Conservation (phyloP, 352 stramenopile genomes). For the Bremia lactucae region DNA sequence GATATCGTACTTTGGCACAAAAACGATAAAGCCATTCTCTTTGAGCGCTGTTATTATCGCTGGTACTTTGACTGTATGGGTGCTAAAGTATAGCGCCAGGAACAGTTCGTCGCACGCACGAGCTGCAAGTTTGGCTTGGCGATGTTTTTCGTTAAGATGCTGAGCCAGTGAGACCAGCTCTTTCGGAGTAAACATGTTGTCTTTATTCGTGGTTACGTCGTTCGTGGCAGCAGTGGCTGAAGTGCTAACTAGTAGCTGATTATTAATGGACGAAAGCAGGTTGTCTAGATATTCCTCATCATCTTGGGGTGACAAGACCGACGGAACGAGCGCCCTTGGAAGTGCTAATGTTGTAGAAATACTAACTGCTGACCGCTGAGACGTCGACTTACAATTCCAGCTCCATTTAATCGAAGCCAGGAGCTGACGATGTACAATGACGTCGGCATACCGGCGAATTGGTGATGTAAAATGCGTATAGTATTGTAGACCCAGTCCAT, state of each 20-base stretch:
- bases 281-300: slow-evolving; percentile 56
- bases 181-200: slow-evolving; percentile 34
- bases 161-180: slow-evolving; percentile 74
- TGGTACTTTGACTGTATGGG: slow-evolving; percentile 65
- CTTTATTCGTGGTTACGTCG: slow-evolving; percentile 6
- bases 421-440: slow-evolving; percentile 87
- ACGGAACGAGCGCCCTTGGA: slow-evolving; percentile 38
- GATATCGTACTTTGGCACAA: slow-evolving; percentile 88
- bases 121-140: slow-evolving; percentile 82
- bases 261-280: slow-evolving; percentile 52
- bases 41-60: slow-evolving; percentile 86
- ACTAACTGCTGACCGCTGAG: background rate
- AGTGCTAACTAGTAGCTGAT: slow-evolving; percentile 30
- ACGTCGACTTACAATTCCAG: background rate
- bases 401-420: slow-evolving; percentile 38
- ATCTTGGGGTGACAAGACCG: slow-evolving; percentile 41
- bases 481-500: slow-evolving; percentile 79
- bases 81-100: slow-evolving; percentile 88
- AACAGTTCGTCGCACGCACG: slow-evolving; percentile 87
- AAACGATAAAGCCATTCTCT: slow-evolving; percentile 89
- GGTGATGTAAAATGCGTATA: slow-evolving; percentile 91
- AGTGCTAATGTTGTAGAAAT: slow-evolving; percentile 12
- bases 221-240: slow-evolving; percentile 1
- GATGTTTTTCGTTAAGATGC: slow-evolving; percentile 87
- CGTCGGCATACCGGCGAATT: slow-evolving; percentile 85